Evolutionary conservation across 768 basidiomycete genomes (phyloP).

Genomic region (Xerocomus potaroensis): DNA sequence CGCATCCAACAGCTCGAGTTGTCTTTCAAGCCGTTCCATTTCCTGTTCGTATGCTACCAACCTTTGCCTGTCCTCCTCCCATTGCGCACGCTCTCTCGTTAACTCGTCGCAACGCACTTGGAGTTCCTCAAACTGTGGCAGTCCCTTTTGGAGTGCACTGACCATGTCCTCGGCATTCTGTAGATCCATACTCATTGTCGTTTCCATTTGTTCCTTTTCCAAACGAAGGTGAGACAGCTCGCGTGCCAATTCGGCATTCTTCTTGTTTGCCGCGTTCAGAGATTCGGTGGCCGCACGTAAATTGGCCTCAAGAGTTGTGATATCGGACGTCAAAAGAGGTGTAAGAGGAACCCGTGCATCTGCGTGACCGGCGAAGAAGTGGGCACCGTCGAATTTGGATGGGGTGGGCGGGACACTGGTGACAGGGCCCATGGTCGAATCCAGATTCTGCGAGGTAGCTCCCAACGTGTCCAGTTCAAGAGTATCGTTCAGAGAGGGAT

Average conservation of each 20-base stretch:
- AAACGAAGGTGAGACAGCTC: slow-evolving; percentile 58
- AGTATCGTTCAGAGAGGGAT: slow-evolving; percentile 23
- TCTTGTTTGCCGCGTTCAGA: slow-evolving; percentile 53
- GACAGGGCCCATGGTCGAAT: slow-evolving; percentile 48
- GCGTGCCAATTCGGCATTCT: slow-evolving; percentile 56
- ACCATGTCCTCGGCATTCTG: slow-evolving; percentile 66
- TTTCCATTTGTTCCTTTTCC: slow-evolving; percentile 70
- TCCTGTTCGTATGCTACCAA: slow-evolving; percentile 36
- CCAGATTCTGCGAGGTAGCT: slow-evolving; percentile 49
- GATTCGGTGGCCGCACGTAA: slow-evolving; percentile 58
- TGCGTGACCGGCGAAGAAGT: slow-evolving; percentile 81
- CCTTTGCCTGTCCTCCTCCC: slow-evolving; percentile 45
- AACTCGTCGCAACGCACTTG: slow-evolving; percentile 46
- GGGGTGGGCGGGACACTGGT: slow-evolving; percentile 41
- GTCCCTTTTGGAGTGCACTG: slow-evolving; percentile 49
- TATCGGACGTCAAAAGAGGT: slow-evolving; percentile 42
- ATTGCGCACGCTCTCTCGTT: slow-evolving; percentile 44
- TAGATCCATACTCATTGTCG: slow-evolving; percentile 59
- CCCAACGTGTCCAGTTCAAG: slow-evolving; percentile 43
- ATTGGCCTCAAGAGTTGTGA: slow-evolving; percentile 57
- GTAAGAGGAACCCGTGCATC: slow-evolving; percentile 52
- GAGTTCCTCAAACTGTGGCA: slow-evolving; percentile 47
- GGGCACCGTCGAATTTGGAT: slow-evolving; percentile 75
- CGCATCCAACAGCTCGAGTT: slow-evolving; percentile 41
- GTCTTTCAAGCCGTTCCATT: slow-evolving; percentile 37